Evolutionary conservation across 257 asterid genomes (phyloP).

Genomic region (Anisodus acutangulus): DNA sequence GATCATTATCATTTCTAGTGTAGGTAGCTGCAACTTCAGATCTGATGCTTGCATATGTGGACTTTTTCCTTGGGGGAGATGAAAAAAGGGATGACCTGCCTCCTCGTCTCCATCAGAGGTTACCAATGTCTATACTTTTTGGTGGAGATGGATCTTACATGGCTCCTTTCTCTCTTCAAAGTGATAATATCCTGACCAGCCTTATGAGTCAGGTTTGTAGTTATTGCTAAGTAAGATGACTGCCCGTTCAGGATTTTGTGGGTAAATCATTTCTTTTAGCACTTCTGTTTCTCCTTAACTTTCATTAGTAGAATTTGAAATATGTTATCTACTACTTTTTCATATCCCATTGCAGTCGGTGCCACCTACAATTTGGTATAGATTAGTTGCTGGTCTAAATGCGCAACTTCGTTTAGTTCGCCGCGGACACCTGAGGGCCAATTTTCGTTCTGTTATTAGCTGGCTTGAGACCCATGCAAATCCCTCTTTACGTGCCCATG

Average conservation of each 20-base stretch:
- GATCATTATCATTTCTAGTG: constrained; percentile 15
- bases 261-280: constrained; percentile 25
- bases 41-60: constrained; percentile 82
- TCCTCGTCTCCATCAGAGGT: constrained; percentile 79
- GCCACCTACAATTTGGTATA: constrained; percentile 86
- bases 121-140: constrained; percentile 75
- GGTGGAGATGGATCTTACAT: constrained; percentile 97
- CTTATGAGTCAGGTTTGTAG: constrained; percentile 82
- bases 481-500: constrained; percentile 56
- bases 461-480: constrained; percentile 92
- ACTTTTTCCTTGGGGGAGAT: constrained; percentile 96
- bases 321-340: constrained; percentile 12
- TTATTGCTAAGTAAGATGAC: constrained; percentile 25
- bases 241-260: constrained; percentile 16
- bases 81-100: constrained; percentile 87
- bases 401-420: constrained; percentile 90
- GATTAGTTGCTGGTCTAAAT: constrained; percentile 89
- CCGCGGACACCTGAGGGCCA: constrained; percentile 67
- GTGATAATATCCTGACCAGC: constrained; percentile 75
- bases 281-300: not conserved
- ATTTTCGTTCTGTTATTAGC: constrained; percentile 64
- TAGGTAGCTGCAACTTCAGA: constrained; percentile 93
- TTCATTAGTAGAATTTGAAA: constrained; percentile 28
- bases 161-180: constrained; percentile 81
- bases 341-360: constrained; percentile 62